Conservation (phyloP, 495 filamentous ascomycete genomes). For the Aspergillus ostianus region DNA sequence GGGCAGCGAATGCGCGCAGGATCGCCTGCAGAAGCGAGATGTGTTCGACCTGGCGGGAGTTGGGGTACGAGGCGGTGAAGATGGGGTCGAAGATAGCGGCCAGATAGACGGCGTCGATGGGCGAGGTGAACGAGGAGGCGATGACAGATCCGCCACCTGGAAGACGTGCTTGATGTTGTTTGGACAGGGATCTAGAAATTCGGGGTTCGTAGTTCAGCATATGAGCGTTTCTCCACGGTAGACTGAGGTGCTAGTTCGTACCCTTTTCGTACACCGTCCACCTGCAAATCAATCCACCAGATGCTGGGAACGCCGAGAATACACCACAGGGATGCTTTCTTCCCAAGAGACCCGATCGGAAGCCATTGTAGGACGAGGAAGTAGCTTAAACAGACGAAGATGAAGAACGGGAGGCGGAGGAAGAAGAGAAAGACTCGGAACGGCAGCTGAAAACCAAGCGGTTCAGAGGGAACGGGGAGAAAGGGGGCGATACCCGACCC, state of each 20-base stretch:
- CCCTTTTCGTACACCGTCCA: conserved; percentile 93
- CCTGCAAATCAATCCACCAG: conserved; percentile 97
- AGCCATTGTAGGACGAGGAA: conserved; percentile 83
- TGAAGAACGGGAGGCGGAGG: conserved; percentile 75
- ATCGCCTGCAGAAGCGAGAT: conserved; percentile 76
- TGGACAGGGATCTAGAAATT: conserved; percentile 50
- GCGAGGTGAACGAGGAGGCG: conserved; percentile 85
- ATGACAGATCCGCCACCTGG: conserved; percentile 78
- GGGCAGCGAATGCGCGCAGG: conserved; percentile 64
- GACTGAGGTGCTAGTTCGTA: conserved; percentile 27
- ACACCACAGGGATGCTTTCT: conserved; percentile 83
- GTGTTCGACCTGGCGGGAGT: conserved; percentile 66
- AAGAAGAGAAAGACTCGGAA: conserved; percentile 70
- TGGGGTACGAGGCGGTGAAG: conserved; percentile 81
- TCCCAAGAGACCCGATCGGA: conserved; percentile 72
- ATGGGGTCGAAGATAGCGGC: conserved; percentile 94
- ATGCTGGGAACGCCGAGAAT: conserved; percentile 83
- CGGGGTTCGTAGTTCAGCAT: neutral
- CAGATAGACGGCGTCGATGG: conserved; percentile 92
- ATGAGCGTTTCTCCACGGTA: neutral
- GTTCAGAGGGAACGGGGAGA: conserved; percentile 68
- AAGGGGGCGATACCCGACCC: conserved; percentile 96
- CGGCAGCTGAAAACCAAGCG: conserved; percentile 58
- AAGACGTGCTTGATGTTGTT: conserved; percentile 60
- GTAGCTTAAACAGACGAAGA: conserved; percentile 65